Base-by-base conservation (phyloP, 2,329 filamentous ascomycete species). In the Aureobasidium melanogenum region DNA sequence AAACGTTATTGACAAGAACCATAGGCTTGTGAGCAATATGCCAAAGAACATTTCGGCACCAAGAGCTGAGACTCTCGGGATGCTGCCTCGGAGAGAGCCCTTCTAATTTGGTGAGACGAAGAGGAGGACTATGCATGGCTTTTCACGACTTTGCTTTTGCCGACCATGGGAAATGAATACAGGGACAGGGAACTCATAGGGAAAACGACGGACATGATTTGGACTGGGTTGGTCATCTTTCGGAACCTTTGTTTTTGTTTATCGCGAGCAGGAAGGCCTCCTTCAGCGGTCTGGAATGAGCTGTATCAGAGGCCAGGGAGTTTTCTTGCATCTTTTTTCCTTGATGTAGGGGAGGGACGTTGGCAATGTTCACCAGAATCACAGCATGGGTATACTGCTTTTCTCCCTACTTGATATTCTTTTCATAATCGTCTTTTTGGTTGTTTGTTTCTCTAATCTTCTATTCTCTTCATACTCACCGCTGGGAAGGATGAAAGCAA, bases 21-120 rank as follows among this genome's bases (percentile, higher is more conserved):
- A 3, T 66, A 91, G 88, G 88, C 88, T 54, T 91, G 88, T 76
- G 88, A 91, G 72, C 92, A 97, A 75, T 97, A 96, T 74, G 93
- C 93, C 62, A 97, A 96, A 76, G 93, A 97, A 74, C 89, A 97
- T 75, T 96, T 96, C 70, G 84, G 84, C 67, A 86, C 76, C 51
- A 76, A 72, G 64, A 67, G 72, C 64, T 77, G 76, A 71, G 24
- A 57, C 19, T 28, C 17, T 24, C 22, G 22, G 15, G 10, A 14
- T 10, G 44, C 44, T 44, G 28, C n/a, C 28, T 34, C 2, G 26
- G 10, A 19, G 26, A 48, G 12, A 2, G 46, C n/a, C 46, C 17
- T n/a, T n/a, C 26, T 8, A 2, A 32, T 19, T 19, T 9, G 28
- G 7, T 14, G 26, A n/a, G 17, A 32, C 7, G 48, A 52, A 36